These are phyloP conservation scores for Withania somnifera DNA, from an alignment of 305 asterid genomes.

Conservation along the genomic window DNA sequence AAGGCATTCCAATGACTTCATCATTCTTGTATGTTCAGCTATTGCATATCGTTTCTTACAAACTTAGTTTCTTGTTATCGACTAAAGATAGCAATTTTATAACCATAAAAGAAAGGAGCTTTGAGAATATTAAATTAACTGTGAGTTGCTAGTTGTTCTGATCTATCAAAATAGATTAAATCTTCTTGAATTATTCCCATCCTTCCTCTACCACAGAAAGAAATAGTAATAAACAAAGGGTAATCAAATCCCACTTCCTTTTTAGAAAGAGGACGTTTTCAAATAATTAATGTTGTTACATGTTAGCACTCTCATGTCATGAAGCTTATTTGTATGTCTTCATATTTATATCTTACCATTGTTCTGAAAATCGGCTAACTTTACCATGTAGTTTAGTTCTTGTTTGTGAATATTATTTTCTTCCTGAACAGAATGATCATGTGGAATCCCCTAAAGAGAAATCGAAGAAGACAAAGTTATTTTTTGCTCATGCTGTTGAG, in stretches of 20 bases:
- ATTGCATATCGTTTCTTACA: neutral
- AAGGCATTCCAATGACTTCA: constrained; percentile 55
- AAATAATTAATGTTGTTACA: neutral
- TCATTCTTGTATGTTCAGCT: constrained; percentile 58
- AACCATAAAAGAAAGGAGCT: neutral
- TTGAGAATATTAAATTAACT: neutral
- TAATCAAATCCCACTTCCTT: neutral
- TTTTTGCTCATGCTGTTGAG: constrained; percentile 61
- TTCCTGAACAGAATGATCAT: constrained; percentile 44
- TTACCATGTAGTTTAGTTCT: neutral
- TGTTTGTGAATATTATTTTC: neutral
- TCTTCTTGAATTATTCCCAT: neutral
- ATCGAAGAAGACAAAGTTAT: constrained; percentile 55
- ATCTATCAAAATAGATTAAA: neutral
- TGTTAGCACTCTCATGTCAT: neutral
- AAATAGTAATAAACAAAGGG: neutral
- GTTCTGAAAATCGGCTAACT: neutral
- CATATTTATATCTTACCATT: neutral
- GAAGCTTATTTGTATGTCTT: neutral
- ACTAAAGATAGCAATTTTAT: neutral
- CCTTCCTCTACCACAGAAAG: neutral
- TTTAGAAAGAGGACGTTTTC: neutral
- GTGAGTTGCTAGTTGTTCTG: neutral
- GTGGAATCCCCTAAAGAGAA: constrained; percentile 51
- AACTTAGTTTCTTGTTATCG: neutral